A percentile compares a stretch with the other conserved stretches of the same genome.
Conservation (phyloP, 148 eudicot genomes). For the Rhododendron henanense region DNA sequence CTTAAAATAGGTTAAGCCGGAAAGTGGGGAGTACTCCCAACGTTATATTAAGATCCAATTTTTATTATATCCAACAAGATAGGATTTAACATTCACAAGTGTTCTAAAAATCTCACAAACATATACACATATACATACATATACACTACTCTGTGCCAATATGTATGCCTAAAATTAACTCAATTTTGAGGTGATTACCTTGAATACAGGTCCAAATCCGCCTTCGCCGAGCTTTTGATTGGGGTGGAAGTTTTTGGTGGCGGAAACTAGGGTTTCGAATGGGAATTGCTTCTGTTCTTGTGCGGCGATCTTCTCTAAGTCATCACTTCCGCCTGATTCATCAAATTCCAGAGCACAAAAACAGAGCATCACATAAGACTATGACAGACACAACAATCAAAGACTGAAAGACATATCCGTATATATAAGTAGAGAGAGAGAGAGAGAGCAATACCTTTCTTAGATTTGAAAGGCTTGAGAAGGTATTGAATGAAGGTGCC, state of each 20-base stretch:
- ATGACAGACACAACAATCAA: background rate
- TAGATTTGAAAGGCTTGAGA: slow-evolving; percentile 43
- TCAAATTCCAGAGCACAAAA: slow-evolving; percentile 9
- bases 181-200: slow-evolving; percentile 37
- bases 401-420: background rate
- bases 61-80: background rate
- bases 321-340: slow-evolving; percentile 34
- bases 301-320: slow-evolving; percentile 67
- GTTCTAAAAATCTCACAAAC: background rate
- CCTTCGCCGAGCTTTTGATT: slow-evolving; percentile 86
- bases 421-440: no score
- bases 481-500: slow-evolving; percentile 27
- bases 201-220: slow-evolving; percentile 93
- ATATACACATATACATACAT: background rate
- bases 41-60: background rate
- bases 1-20: background rate
- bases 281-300: slow-evolving; percentile 67
- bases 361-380: background rate
- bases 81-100: background rate
- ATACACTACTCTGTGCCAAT: background rate
- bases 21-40: background rate
- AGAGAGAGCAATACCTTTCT: slow-evolving; percentile 18
- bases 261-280: slow-evolving; percentile 52
- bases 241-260: slow-evolving; percentile 68
- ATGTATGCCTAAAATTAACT: background rate